These are phyloP conservation scores for Pichia rugopelliculosa DNA, from an alignment of 805 yeast species.

Conservation along the genomic window DNA sequence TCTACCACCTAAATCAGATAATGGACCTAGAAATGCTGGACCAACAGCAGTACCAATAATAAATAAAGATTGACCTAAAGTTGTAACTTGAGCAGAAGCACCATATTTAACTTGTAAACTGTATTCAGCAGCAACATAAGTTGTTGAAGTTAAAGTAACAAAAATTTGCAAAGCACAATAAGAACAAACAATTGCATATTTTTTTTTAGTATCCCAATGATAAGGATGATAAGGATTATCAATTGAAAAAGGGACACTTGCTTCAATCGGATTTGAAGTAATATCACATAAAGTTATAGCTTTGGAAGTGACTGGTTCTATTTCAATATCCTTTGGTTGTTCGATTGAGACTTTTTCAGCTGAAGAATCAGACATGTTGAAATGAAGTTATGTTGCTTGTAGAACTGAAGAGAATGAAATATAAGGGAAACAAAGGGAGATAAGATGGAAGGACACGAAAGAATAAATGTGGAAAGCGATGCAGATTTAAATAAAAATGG, in stretches of 20 bases:
- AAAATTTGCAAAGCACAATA: slow-evolving; percentile 27
- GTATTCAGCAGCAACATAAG: slow-evolving; percentile 27
- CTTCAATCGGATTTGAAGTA: slow-evolving; percentile 24
- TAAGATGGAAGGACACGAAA: not conserved
- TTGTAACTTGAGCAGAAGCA: slow-evolving; percentile 27
- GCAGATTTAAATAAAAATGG: not conserved
- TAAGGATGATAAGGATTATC: slow-evolving; percentile 29
- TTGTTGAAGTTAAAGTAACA: slow-evolving; percentile 29
- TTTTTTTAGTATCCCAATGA: slow-evolving; percentile 24
- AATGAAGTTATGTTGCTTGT: not conserved
- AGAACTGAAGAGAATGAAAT: not conserved
- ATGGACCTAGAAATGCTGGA: slow-evolving; percentile 31
- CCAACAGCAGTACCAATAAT: slow-evolving; percentile 32
- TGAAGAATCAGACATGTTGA: slow-evolving; percentile 4
- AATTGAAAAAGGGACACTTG: slow-evolving; percentile 21
- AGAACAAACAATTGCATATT: slow-evolving; percentile 20
- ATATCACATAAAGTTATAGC: slow-evolving; percentile 20
- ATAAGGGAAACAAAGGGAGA: too few relatives aligned
- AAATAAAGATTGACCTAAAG: slow-evolving; percentile 30
- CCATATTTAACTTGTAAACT: slow-evolving; percentile 22
- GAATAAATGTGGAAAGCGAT: not conserved
- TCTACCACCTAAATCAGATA: slow-evolving; percentile 31
- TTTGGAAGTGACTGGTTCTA: slow-evolving; percentile 15
- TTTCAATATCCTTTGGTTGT: not conserved
- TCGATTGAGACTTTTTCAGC: slow-evolving; percentile 12